These are phyloP conservation scores for Emmonsia crescens DNA, from an alignment of 2,329 filamentous ascomycete genomes.

Conservation along the genomic window DNA sequence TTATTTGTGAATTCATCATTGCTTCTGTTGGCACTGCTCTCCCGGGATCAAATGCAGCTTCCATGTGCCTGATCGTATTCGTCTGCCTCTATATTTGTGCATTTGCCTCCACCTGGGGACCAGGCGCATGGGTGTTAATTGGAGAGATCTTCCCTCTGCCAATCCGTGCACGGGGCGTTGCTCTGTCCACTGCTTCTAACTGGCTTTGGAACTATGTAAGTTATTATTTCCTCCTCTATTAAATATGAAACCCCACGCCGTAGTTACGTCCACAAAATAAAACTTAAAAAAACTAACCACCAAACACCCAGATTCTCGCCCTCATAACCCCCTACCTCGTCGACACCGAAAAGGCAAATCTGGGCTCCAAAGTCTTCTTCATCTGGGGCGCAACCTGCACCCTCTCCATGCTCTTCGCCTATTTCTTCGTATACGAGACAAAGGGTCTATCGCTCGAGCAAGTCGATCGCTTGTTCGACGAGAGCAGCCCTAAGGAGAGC, in stretches of 20 bases:
- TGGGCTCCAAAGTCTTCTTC: conserved; percentile 38
- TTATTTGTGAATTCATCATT: conserved; percentile 43
- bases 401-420: conserved; percentile 24
- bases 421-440: conserved; percentile 19
- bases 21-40: conserved; percentile 38
- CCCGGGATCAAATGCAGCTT: conserved; percentile 27
- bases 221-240: conserved; percentile 38
- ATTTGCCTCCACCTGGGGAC: conserved; percentile 45
- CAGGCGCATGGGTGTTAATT: conserved; percentile 43
- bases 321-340: conserved; percentile 41
- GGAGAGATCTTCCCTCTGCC: conserved; percentile 52
- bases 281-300: background rate
- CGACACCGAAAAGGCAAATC: conserved; percentile 28
- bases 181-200: conserved; percentile 49
- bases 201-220: conserved; percentile 52
- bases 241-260: background rate
- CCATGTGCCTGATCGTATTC: conserved; percentile 40
- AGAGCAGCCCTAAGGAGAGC: conserved; percentile 15
- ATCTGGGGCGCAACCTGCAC: conserved; percentile 34
- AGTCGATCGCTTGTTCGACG: conserved; percentile 19
- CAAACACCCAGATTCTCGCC: conserved; percentile 29
- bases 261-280: background rate
- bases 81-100: conserved; percentile 46
- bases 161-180: conserved; percentile 52
- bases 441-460: conserved; percentile 20